A percentile compares a stretch with the other conserved stretches of the same genome.
These are phyloP conservation scores for Phialophora verrucosa DNA, from an alignment of 2,329 filamentous ascomycete species.

Conservation along the genomic window DNA sequence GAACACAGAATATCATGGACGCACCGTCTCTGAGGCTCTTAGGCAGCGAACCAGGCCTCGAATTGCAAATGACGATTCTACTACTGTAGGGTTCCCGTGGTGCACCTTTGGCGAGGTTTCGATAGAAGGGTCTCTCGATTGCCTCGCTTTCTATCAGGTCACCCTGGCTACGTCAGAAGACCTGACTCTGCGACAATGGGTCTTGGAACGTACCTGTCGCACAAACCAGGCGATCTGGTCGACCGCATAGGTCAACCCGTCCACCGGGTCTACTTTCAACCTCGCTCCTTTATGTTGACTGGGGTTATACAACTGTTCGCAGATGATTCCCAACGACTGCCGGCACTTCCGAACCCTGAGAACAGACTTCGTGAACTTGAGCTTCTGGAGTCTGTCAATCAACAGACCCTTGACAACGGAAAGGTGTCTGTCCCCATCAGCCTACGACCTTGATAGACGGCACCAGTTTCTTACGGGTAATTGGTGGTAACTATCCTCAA, in stretches of 20 bases:
- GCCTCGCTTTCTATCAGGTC: slow-evolving; percentile 10
- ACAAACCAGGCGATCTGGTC: slow-evolving; percentile 20
- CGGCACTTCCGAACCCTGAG: slow-evolving; percentile 28
- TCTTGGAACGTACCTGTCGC: background rate
- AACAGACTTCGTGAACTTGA: slow-evolving; percentile 33
- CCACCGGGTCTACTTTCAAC: slow-evolving; percentile 4
- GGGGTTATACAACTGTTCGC: slow-evolving; percentile 13
- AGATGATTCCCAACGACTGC: slow-evolving; percentile 16
- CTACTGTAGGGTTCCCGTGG: background rate
- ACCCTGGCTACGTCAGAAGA: slow-evolving; percentile 4
- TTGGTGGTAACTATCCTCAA: slow-evolving; percentile 44
- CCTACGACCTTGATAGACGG: background rate
- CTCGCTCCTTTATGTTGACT: slow-evolving; percentile 3
- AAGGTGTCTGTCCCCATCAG: slow-evolving; percentile 38
- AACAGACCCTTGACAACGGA: slow-evolving; percentile 46
- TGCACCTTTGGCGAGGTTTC: slow-evolving; percentile 8
- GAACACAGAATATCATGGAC: background rate
- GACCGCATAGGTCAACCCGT: slow-evolving; percentile 13
- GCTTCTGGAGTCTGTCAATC: slow-evolving; percentile 43
- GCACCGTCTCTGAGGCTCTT: slow-evolving; percentile 2
- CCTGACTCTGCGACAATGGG: background rate
- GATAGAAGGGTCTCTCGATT: slow-evolving; percentile 8
- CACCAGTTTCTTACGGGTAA: slow-evolving; percentile 39
- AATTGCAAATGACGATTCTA: slow-evolving; percentile 10
- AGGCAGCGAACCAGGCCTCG: background rate